Percentiles rank a stretch among this genome's conserved stretches.
Evolutionary conservation across 495 filamentous ascomycete species (phyloP).

Genomic region (Penicillium bovifimosum): DNA sequence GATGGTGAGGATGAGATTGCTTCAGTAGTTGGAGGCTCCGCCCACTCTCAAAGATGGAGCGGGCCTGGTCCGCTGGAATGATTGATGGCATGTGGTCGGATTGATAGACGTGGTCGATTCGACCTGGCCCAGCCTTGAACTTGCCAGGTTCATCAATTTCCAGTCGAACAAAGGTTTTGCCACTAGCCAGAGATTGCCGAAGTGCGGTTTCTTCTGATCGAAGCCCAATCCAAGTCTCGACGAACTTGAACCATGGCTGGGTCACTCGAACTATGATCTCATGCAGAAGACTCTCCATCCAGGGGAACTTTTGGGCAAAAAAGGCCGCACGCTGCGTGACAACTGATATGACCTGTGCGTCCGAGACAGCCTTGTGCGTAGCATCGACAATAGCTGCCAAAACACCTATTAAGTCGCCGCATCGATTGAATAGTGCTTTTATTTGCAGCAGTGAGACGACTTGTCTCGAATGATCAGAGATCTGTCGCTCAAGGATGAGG

Average conservation of each 20-base stretch:
- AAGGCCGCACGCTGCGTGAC: conserved; percentile 60
- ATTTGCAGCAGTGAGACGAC: conserved; percentile 55
- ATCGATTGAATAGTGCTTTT: conserved; percentile 57
- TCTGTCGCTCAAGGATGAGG: conserved; percentile 35
- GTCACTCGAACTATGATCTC: conserved; percentile 62
- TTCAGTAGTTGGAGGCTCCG: conserved; percentile 70
- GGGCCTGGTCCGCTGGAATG: conserved; percentile 57
- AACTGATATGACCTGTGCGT: conserved; percentile 64
- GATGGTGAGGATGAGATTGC: conserved; percentile 70
- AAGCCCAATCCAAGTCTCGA: conserved; percentile 75
- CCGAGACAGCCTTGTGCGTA: conserved; percentile 48
- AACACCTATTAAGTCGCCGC: conserved; percentile 55
- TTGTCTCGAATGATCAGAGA: conserved; percentile 20
- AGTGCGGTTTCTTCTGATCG: conserved; percentile 47
- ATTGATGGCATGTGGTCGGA: conserved; percentile 60
- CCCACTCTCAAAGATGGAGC: conserved; percentile 69
- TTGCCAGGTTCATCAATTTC: conserved; percentile 44
- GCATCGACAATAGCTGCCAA: conserved; percentile 55
- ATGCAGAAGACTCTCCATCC: conserved; percentile 57
- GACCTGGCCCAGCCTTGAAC: conserved; percentile 47
- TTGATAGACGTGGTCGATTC: conserved; percentile 56
- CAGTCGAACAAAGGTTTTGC: conserved; percentile 55
- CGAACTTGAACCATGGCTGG: conserved; percentile 61
- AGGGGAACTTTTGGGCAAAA: conserved; percentile 55
- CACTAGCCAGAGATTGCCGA: conserved; percentile 38